These are phyloP conservation scores for Leishmania amazonensis DNA, from an alignment of 208 protist genomes.

Conservation along the genomic window DNA sequence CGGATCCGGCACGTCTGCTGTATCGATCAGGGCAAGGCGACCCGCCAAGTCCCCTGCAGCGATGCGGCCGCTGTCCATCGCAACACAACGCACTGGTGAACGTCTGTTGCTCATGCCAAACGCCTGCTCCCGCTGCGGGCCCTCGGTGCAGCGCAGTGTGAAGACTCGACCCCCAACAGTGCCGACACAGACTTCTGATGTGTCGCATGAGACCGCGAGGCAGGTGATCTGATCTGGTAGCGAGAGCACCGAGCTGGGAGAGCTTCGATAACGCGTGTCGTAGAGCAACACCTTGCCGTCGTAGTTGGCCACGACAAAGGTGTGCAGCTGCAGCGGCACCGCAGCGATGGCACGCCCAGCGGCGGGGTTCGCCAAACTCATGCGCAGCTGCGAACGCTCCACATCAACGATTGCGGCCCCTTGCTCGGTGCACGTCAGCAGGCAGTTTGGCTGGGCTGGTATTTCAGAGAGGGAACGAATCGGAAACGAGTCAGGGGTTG, in stretches of 20 bases:
- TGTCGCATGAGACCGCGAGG: slow-evolving; percentile 30
- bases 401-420: slow-evolving; percentile 51
- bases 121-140: slow-evolving; percentile 52
- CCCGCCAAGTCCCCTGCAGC: slow-evolving; percentile 54
- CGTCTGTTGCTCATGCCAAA: slow-evolving; percentile 53
- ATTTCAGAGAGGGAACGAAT: slow-evolving; percentile 41
- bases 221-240: slow-evolving; percentile 64
- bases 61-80: slow-evolving; percentile 33
- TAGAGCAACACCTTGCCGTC: slow-evolving; percentile 71
- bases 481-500: slow-evolving; percentile 21
- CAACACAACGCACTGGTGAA: slow-evolving; percentile 39
- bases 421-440: slow-evolving; percentile 42
- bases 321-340: slow-evolving; percentile 29
- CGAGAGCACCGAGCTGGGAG: slow-evolving; percentile 38
- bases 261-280: slow-evolving; percentile 39
- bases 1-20: slow-evolving; percentile 43
- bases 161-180: slow-evolving; percentile 69
- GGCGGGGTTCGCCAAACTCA: slow-evolving; percentile 35
- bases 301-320: slow-evolving; percentile 61
- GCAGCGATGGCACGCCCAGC: slow-evolving; percentile 41
- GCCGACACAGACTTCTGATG: slow-evolving; percentile 38
- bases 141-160: slow-evolving; percentile 47
- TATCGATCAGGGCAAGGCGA: slow-evolving; percentile 53
- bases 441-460: slow-evolving; percentile 15
- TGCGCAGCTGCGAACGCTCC: slow-evolving; percentile 26